Evolutionary conservation across 2,329 filamentous ascomycete species (phyloP).

Genomic region (Colletotrichum euphorbiae): DNA sequence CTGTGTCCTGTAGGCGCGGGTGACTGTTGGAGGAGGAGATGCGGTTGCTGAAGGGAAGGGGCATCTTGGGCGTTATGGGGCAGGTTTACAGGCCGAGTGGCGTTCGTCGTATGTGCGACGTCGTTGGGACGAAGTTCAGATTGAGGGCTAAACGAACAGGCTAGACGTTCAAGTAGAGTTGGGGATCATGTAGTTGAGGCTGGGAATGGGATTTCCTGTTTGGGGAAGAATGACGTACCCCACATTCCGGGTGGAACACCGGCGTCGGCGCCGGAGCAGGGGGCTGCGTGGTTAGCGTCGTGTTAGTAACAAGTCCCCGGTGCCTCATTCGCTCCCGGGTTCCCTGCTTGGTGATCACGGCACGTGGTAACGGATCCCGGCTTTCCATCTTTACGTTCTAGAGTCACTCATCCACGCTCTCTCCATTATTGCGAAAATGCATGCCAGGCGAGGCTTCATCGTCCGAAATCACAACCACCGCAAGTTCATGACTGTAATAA

Average conservation of each 20-base stretch:
- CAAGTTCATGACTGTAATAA: too few relatives aligned
- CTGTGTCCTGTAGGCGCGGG: conserved; percentile 44
- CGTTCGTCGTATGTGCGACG: background rate
- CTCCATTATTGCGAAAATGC: too few relatives aligned
- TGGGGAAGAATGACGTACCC: conserved; percentile 35
- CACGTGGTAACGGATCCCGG: too few relatives aligned
- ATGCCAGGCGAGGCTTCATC: too few relatives aligned
- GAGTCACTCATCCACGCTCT: too few relatives aligned
- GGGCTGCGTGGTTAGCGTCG: too few relatives aligned
- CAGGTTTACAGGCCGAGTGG: background rate
- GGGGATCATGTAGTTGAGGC: conserved; percentile 5
- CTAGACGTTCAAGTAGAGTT: conserved; percentile 6
- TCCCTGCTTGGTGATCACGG: too few relatives aligned
- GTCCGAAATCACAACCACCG: too few relatives aligned
- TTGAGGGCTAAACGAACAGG: background rate
- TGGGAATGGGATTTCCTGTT: conserved; percentile 30
- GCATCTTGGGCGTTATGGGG: conserved; percentile 5
- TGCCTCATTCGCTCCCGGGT: background rate
- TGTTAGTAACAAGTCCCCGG: too few relatives aligned
- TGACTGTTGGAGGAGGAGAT: conserved; percentile 41
- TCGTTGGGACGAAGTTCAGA: conserved; percentile 5
- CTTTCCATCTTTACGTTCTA: too few relatives aligned
- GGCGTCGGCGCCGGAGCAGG: background rate
- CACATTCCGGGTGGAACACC: conserved; percentile 20
- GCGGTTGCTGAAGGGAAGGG: conserved; percentile 27